phyloP scores from a whole-genome alignment of 2,329 filamentous ascomycete species.

The Chrysoporthe cubensis region DNA sequence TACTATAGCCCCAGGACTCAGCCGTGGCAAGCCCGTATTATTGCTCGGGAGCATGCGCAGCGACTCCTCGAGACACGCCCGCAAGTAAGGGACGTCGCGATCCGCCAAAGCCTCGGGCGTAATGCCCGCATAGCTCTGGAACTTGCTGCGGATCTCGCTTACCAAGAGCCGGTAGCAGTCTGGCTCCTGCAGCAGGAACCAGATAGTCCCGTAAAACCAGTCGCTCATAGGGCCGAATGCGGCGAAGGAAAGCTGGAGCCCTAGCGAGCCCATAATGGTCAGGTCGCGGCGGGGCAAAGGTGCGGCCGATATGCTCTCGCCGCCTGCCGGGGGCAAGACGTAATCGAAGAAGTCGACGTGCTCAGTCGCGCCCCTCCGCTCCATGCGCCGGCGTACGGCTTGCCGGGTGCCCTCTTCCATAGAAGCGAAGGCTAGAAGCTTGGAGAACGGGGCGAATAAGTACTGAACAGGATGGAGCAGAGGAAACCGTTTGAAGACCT shows the following conservation, averaged over 20 bases:
- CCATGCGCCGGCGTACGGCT: neutral
- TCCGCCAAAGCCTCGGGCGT: neutral
- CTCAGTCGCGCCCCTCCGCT: neutral
- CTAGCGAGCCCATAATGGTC: neutral
- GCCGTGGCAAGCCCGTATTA: slow-evolving; percentile 2
- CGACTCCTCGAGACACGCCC: slow-evolving; percentile 7
- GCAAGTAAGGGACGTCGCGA: neutral
- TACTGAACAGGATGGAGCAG: slow-evolving; percentile 3
- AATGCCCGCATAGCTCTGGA: slow-evolving; percentile 4
- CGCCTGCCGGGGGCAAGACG: slow-evolving; percentile 1
- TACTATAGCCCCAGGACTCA: slow-evolving; percentile 1
- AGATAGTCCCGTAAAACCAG: neutral
- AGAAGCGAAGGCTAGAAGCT: neutral
- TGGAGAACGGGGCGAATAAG: slow-evolving; percentile 6
- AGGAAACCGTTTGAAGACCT: slow-evolving; percentile 8
- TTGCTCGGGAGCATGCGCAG: slow-evolving; percentile 1
- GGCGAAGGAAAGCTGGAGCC: too few relatives aligned
- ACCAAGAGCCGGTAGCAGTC: neutral
- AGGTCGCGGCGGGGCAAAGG: too few relatives aligned
- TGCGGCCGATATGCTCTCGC: neutral
- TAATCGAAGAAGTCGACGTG: slow-evolving; percentile 8
- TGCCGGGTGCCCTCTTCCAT: slow-evolving; percentile 3
- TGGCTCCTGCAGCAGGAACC: neutral
- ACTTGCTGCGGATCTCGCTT: slow-evolving; percentile 1
- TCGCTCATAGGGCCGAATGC: slow-evolving; percentile 11